These are phyloP conservation scores for Calocera viscosa DNA, from an alignment of 768 basidiomycete genomes.

Conservation along the genomic window DNA sequence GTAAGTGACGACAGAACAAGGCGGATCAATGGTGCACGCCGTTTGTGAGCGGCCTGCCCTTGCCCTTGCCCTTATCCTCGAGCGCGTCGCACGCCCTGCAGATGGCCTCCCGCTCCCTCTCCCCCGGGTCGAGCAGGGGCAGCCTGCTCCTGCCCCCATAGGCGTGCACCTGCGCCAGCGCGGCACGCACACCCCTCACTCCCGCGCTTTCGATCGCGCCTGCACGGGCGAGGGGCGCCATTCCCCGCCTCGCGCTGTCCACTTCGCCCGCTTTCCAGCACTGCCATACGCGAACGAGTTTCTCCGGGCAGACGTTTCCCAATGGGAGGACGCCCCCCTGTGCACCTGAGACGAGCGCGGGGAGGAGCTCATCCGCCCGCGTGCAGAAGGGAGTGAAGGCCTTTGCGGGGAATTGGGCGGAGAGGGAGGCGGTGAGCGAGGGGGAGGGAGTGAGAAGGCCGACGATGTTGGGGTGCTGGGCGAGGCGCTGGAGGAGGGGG, in stretches of 20 bases:
- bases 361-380: neutral
- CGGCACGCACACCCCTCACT: neutral
- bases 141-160: neutral
- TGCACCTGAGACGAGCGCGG: neutral
- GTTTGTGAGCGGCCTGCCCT: neutral
- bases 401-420: neutral
- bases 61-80: neutral
- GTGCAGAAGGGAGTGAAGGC: neutral
- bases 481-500: slow-evolving; percentile 11
- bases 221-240: neutral
- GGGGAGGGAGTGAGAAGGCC: slow-evolving; percentile 6
- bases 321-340: neutral
- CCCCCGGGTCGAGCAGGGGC: neutral
- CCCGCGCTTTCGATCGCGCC: neutral
- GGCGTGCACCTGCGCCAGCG: neutral
- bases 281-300: neutral
- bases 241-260: neutral
- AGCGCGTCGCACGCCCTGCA: neutral
- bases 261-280: neutral
- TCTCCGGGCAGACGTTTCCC: neutral
- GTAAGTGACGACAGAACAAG: neutral
- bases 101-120: neutral
- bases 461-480: slow-evolving; percentile 14
- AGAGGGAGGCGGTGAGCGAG: neutral
- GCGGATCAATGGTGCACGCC: neutral